Evolutionary conservation across 352 stramenopile species (phyloP).

Genomic region (Phytophthora sansomeana): DNA sequence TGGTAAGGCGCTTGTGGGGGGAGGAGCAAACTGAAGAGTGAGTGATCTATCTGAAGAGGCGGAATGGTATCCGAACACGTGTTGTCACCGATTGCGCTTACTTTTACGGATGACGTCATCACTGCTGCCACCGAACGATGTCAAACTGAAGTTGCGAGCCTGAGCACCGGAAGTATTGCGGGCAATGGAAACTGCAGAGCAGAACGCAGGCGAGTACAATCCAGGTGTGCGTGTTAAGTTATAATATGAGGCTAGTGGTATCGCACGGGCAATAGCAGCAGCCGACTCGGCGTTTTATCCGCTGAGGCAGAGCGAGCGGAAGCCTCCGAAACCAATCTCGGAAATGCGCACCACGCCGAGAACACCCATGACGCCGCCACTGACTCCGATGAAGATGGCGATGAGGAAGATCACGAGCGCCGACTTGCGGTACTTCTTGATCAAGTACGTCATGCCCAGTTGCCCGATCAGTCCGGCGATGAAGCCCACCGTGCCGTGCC

Average conservation of each 20-base stretch:
- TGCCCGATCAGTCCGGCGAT: slow-evolving; percentile 92
- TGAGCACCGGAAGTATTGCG: neutral
- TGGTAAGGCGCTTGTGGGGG: slow-evolving; percentile 12
- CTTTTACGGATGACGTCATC: slow-evolving; percentile 22
- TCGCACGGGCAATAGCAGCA: slow-evolving; percentile 10
- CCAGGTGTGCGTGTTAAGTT: slow-evolving; percentile 27
- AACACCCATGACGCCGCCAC: slow-evolving; percentile 77
- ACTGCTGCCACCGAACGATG: slow-evolving; percentile 16
- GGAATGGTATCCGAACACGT: slow-evolving; percentile 18
- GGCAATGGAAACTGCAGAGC: no score
- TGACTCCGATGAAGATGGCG: slow-evolving; percentile 73
- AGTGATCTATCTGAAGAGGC: slow-evolving; percentile 11
- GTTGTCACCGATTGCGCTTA: neutral
- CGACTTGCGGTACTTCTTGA: slow-evolving; percentile 91
- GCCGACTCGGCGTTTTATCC: slow-evolving; percentile 1
- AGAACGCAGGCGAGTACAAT: slow-evolving; percentile 6
- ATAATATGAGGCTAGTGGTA: slow-evolving; percentile 22
- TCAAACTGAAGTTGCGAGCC: slow-evolving; percentile 10
- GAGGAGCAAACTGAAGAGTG: slow-evolving; percentile 32
- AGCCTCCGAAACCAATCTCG: slow-evolving; percentile 73
- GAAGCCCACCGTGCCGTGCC: slow-evolving; percentile 94
- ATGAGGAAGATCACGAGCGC: slow-evolving; percentile 86
- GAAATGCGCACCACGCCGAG: slow-evolving; percentile 64
- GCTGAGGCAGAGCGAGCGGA: slow-evolving; percentile 69
- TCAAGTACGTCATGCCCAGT: slow-evolving; percentile 91